phyloP scores from a whole-genome alignment of 2,329 filamentous ascomycete species.

The Beauveria rudraprayagi region DNA sequence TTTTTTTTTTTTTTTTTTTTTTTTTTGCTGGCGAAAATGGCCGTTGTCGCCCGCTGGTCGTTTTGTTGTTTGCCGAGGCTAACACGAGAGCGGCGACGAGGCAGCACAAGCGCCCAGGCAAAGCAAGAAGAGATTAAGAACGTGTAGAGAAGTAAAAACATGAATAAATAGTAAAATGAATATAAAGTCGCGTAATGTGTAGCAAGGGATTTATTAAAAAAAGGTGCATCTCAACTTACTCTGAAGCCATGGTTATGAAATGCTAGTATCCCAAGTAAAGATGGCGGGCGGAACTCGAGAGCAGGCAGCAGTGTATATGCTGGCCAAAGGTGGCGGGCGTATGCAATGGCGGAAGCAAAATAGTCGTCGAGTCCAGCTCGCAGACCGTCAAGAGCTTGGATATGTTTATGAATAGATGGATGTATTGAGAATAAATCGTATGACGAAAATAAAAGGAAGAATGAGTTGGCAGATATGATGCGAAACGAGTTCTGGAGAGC shows the following conservation, averaged over 20 bases:
- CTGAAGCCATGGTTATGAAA: constrained; percentile 3
- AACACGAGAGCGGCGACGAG: background rate
- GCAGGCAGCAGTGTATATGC: too few species aligned
- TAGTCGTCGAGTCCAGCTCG: background rate
- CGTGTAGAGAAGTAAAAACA: background rate
- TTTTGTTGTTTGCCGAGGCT: constrained; percentile 7
- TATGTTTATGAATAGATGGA: background rate
- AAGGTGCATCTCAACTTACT: background rate
- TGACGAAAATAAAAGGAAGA: background rate
- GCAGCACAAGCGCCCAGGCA: background rate
- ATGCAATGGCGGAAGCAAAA: too few species aligned
- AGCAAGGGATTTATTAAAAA: background rate
- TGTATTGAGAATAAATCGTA: background rate
- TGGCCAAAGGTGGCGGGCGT: too few species aligned
- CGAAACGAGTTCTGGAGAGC: background rate
- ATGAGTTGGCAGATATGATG: too few species aligned
- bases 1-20: too few species aligned
- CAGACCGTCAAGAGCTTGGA: background rate
- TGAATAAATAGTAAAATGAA: background rate
- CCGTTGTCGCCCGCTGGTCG: too few species aligned
- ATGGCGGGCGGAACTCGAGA: background rate
- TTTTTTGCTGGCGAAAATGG: background rate
- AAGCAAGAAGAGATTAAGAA: background rate
- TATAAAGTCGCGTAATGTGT: background rate
- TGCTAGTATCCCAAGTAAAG: background rate